Evolutionary conservation across 805 yeast species (phyloP).

Genomic region (Ogataea siamensis): DNA sequence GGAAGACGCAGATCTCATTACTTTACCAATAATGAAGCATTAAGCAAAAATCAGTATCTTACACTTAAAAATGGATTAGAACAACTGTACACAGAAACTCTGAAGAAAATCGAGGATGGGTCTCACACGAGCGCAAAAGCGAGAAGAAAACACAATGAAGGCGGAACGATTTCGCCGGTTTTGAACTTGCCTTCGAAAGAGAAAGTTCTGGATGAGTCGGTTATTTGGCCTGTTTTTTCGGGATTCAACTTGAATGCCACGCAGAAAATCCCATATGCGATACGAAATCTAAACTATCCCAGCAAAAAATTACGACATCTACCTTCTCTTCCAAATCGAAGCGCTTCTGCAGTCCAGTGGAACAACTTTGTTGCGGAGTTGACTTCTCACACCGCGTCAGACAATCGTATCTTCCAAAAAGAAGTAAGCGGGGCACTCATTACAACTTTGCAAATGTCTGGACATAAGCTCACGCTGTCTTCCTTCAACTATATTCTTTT

Average conservation of each 20-base stretch:
- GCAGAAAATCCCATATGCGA: background rate
- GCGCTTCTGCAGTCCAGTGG: constrained; percentile 1
- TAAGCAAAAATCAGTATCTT: background rate
- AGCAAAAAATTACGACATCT: background rate
- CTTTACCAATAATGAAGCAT: background rate
- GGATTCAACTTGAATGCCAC: constrained; percentile 2
- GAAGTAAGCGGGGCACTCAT: constrained; percentile 5
- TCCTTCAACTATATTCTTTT: constrained; percentile 11
- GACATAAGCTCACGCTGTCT: constrained; percentile 4
- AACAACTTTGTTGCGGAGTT: constrained; percentile 1
- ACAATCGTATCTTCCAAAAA: background rate
- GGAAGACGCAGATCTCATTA: no score
- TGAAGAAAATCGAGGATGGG: background rate
- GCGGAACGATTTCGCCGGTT: background rate
- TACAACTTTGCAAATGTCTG: constrained; percentile 3
- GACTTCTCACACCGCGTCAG: background rate
- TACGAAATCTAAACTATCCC: background rate
- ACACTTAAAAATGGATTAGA: background rate
- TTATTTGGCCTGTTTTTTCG: constrained; percentile 8
- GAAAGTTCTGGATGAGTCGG: constrained; percentile 6
- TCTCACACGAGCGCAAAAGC: background rate
- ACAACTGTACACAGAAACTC: background rate
- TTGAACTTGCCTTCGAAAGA: constrained; percentile 1
- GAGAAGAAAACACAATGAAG: background rate
- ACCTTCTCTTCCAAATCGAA: background rate